Percentiles rank a stretch among this genome's conserved stretches.
phyloP scores from a whole-genome alignment of 2,329 filamentous ascomycete species.

The Alternaria triticimaculans region DNA sequence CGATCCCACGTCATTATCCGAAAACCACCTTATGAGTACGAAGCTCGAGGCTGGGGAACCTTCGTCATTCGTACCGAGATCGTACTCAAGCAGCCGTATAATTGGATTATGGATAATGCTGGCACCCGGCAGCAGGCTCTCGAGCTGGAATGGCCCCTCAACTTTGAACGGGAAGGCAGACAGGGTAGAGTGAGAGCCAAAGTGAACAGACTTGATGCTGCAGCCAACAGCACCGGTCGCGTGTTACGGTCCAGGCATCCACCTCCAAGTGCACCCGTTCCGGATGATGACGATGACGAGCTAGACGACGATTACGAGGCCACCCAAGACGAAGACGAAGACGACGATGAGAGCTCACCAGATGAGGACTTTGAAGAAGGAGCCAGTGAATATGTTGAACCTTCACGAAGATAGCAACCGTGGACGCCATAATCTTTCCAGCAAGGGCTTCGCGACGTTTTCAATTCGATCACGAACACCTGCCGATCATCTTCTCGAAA shows the following conservation, averaged over 20 bases:
- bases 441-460: background rate
- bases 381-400: slow-evolving; percentile 23
- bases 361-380: slow-evolving; percentile 1
- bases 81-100: slow-evolving; percentile 53
- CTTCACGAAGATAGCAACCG: slow-evolving; percentile 13
- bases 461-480: background rate
- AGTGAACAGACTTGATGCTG: slow-evolving; percentile 41
- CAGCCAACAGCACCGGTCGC: slow-evolving; percentile 26
- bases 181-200: slow-evolving; percentile 52
- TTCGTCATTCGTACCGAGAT: slow-evolving; percentile 52
- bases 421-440: background rate
- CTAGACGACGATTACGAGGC: slow-evolving; percentile 26
- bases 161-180: slow-evolving; percentile 51
- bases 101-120: slow-evolving; percentile 52
- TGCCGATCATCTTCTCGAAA: background rate
- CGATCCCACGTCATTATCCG: slow-evolving; percentile 45
- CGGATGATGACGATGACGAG: slow-evolving; percentile 14
- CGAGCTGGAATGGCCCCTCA: slow-evolving; percentile 52
- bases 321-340: slow-evolving; percentile 18
- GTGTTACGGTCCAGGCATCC: slow-evolving; percentile 8
- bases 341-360: slow-evolving; percentile 6
- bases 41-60: slow-evolving; percentile 52
- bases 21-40: slow-evolving; percentile 50
- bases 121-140: slow-evolving; percentile 42
- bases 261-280: background rate